Evolutionary conservation across 257 asterid species (phyloP), one percentile per base, ranked within the genome.

Genomic region (Datura wrightii): DNA sequence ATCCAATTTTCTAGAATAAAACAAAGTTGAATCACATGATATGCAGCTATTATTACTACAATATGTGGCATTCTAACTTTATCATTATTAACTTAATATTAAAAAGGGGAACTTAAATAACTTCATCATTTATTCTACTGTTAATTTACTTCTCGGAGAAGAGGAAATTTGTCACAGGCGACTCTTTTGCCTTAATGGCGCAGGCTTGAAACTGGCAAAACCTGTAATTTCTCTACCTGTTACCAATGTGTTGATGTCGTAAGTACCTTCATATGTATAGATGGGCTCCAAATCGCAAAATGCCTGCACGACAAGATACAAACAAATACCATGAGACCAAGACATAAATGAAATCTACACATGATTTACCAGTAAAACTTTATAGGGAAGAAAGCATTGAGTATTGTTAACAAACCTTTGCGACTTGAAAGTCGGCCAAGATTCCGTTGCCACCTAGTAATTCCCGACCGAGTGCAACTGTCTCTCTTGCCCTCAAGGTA

Each of bases 221-320:
- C 97, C 98, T 0, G 99, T 97, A n/a, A 95, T 70, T 89, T 97
- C 99, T 85, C 99, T 89, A 11, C 98, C 99, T 0, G 99, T 94
- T 54, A 97, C 94, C 65, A 97, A 86, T 5, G 99, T 94, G 91
- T 97, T 97, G 86, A 97, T 97, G 91, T 97, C 99, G n/a, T 94
- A 97, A 0, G 98, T 97, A 55, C 99, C 99, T 90, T 97, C 99
- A 2, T 89, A 97, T 0, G 99, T 97, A 88, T 91, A 95, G 58
- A 97, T 94, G 2, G 99, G 99, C 91, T 97, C 99, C 96, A 97
- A 84, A 86, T 97, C 99, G 44, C 98, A 95, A 86, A 97, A 97
- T 5, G 99, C 99, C 99, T 95, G n/a, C 4, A 76, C 24, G n/a
- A 0, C n/a, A 48, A 48, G 15, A 50, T 15, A 50, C 24, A 48